phyloP scores from a whole-genome alignment of 108 stramenopile genomes.

The Cyclostephanos invisitatus region DNA sequence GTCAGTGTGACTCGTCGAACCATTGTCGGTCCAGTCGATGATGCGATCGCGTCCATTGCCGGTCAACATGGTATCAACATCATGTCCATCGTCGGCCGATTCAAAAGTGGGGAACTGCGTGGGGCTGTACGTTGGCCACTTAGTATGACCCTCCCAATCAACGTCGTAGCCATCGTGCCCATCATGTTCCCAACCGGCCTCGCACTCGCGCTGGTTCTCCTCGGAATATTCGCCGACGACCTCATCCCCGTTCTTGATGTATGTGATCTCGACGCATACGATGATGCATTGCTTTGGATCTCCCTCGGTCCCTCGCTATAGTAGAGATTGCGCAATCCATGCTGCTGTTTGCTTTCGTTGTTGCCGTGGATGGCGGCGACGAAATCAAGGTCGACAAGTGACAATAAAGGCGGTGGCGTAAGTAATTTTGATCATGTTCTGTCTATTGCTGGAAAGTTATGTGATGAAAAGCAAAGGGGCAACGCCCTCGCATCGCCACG shows the following conservation, averaged over 20 bases:
- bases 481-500: background rate
- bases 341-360: background rate
- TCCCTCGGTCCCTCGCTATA: background rate
- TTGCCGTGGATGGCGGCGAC: no score
- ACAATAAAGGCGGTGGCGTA: no score
- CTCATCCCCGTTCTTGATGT: background rate
- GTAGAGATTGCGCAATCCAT: background rate
- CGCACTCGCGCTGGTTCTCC: constrained; percentile 5
- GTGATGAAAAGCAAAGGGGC: no score
- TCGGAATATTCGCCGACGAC: background rate
- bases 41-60: background rate
- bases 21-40: background rate
- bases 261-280: background rate
- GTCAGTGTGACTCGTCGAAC: background rate
- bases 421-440: no score
- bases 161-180: background rate
- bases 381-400: no score
- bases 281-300: background rate
- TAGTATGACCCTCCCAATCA: background rate
- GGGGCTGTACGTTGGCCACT: constrained; percentile 1
- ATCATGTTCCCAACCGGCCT: constrained; percentile 1
- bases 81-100: background rate
- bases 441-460: no score
- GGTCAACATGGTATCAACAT: background rate
- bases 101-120: background rate